Percentiles rank a stretch among this genome's conserved stretches.
Evolutionary conservation across 805 yeast genomes (phyloP).

Genomic region (Hermanozyma aechmeae): DNA sequence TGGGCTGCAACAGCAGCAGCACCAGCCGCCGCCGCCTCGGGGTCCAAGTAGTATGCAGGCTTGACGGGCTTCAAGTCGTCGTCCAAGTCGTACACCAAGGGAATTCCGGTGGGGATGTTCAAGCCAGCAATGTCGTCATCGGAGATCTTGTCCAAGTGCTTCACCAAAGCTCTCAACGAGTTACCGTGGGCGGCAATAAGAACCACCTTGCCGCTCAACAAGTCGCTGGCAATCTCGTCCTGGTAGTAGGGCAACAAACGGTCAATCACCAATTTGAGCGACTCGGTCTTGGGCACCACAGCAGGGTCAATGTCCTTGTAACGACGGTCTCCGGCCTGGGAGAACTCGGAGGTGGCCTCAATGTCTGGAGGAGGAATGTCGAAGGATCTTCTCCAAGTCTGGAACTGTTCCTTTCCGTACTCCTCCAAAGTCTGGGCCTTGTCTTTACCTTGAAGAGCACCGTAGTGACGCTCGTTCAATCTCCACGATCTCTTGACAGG

Average conservation of each 20-base stretch:
- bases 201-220: constrained; percentile 82
- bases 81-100: constrained; percentile 93
- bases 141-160: constrained; percentile 89
- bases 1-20: constrained; percentile 99
- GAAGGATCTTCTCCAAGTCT: constrained; percentile 94
- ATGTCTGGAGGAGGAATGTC: constrained; percentile 94
- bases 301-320: constrained; percentile 77
- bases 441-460: constrained; percentile 97
- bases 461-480: constrained; percentile 98
- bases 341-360: constrained; percentile 66
- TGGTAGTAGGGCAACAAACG: constrained; percentile 97
- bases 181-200: constrained; percentile 96
- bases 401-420: constrained; percentile 90
- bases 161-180: constrained; percentile 93
- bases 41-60: constrained; percentile 94
- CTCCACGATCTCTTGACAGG: constrained; percentile 96
- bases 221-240: constrained; percentile 78
- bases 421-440: constrained; percentile 85
- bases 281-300: constrained; percentile 89
- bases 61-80: constrained; percentile 78
- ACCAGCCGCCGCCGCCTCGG: constrained; percentile 99
- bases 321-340: constrained; percentile 81
- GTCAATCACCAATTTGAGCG: constrained; percentile 89
- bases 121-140: constrained; percentile 88
- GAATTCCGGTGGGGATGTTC: constrained; percentile 98